A percentile compares a stretch with the other conserved stretches of the same genome.
Evolutionary conservation across 2,329 filamentous ascomycete genomes (phyloP).

Genomic region (Aphanoascus verrucosus): DNA sequence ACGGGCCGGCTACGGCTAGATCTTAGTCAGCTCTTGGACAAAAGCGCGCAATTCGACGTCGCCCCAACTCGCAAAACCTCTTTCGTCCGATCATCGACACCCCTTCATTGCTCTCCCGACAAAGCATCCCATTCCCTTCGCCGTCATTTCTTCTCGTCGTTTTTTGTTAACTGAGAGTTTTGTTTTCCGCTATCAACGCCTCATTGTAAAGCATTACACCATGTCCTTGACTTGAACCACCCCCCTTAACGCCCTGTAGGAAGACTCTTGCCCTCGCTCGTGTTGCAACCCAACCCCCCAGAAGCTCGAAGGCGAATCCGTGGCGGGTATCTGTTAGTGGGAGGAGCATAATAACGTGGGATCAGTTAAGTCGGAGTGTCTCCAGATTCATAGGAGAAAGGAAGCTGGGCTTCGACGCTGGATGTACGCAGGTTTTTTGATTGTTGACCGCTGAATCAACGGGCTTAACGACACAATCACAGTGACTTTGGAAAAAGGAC

Average conservation of each 20-base stretch:
- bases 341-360: slow-evolving; percentile 6
- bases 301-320: not conserved
- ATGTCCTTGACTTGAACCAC: not conserved
- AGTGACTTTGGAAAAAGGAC: not conserved
- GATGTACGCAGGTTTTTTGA: slow-evolving; percentile 2
- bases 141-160: not conserved
- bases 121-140: not conserved
- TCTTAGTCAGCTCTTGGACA: not conserved
- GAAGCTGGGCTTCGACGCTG: not conserved
- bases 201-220: not conserved
- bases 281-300: not conserved
- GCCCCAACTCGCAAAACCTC: not conserved
- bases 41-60: not conserved
- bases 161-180: not conserved
- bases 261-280: not conserved
- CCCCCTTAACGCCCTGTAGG: slow-evolving; percentile 7
- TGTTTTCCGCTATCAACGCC: not conserved
- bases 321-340: not conserved
- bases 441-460: not conserved
- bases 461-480: not conserved
- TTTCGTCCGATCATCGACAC: not conserved
- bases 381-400: slow-evolving; percentile 2
- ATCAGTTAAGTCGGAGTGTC: slow-evolving; percentile 8
- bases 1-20: too few species aligned
- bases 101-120: not conserved